Conservation (phyloP, 1,284 basidiomycete genomes). For the Paramarasmius palmivorus region DNA sequence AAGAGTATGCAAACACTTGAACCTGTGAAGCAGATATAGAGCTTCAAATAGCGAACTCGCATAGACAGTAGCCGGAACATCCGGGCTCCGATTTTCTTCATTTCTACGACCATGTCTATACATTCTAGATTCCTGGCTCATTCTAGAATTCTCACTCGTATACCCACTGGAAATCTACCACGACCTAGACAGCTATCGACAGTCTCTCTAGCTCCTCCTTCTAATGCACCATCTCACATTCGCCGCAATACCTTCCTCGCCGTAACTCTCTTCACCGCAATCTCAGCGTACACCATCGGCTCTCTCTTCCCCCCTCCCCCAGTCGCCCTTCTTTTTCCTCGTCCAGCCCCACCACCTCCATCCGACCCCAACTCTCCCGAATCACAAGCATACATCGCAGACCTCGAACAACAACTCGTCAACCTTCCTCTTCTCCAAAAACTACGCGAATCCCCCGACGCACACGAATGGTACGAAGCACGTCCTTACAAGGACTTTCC, state of each 20-base stretch:
- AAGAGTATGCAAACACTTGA: no score
- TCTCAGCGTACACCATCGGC: slow-evolving; percentile 36
- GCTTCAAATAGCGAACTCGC: no score
- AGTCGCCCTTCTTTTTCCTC: slow-evolving; percentile 62
- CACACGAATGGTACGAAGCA: slow-evolving; percentile 70
- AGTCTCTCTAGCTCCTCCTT: no score
- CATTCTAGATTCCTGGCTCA: no score
- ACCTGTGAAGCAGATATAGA: no score
- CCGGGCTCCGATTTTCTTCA: not conserved
- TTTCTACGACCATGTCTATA: no score
- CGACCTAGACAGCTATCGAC: no score
- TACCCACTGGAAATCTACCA: no score
- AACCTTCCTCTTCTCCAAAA: slow-evolving; percentile 59
- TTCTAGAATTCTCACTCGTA: no score
- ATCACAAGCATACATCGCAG: slow-evolving; percentile 57
- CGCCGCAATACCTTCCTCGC: not conserved
- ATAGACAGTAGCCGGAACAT: not conserved
- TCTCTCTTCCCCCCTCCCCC: slow-evolving; percentile 38
- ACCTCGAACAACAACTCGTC: slow-evolving; percentile 72
- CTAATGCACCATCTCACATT: not conserved
- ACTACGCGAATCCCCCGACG: slow-evolving; percentile 45
- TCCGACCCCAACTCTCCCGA: slow-evolving; percentile 58
- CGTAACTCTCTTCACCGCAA: slow-evolving; percentile 8
- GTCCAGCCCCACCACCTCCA: slow-evolving; percentile 68
- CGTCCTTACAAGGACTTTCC: slow-evolving; percentile 77